A percentile compares a stretch with the other conserved stretches of the same genome.
These are phyloP conservation scores for Pseudogymnoascus sp. DNA, from an alignment of 2,329 filamentous ascomycete genomes.

Conservation along the genomic window DNA sequence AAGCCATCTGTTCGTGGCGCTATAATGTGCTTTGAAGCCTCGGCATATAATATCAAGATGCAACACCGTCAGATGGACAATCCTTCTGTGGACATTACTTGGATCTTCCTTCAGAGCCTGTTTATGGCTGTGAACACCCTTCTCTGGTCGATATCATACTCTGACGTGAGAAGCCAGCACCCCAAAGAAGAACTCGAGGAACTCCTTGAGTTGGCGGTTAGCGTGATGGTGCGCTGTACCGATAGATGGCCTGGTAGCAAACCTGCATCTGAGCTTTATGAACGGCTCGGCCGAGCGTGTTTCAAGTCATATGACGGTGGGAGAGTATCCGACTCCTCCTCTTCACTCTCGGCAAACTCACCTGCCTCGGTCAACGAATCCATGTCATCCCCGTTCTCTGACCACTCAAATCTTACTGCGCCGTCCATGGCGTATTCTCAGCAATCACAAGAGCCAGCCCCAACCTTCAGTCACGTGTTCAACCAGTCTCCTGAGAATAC, in stretches of 20 bases:
- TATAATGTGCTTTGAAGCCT: conserved; percentile 72
- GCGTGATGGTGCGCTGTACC: conserved; percentile 70
- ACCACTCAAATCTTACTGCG: conserved; percentile 31
- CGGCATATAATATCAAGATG: conserved; percentile 71
- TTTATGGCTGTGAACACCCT: conserved; percentile 90
- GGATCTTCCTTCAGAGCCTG: conserved; percentile 82
- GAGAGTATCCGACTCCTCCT: conserved; percentile 36
- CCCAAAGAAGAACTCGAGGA: conserved; percentile 65
- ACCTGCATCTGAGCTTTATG: conserved; percentile 76
- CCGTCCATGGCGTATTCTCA: conserved; percentile 32
- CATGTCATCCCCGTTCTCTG: conserved; percentile 39
- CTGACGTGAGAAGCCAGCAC: conserved; percentile 68
- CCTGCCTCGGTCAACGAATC: conserved; percentile 32
- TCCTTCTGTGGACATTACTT: conserved; percentile 74
- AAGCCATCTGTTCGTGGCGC: conserved; percentile 75
- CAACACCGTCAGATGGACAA: conserved; percentile 72
- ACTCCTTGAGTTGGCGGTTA: conserved; percentile 65
- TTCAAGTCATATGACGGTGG: conserved; percentile 74
- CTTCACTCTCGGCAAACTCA: conserved; percentile 38
- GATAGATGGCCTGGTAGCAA: conserved; percentile 88
- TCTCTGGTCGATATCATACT: conserved; percentile 84
- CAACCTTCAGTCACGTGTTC: conserved; percentile 52
- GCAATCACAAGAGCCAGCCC: conserved; percentile 30
- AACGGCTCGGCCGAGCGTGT: conserved; percentile 76
- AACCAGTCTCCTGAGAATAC: conserved; percentile 44